Base-by-base conservation (phyloP, 768 basidiomycete species). In the Pholiota molesta region DNA sequence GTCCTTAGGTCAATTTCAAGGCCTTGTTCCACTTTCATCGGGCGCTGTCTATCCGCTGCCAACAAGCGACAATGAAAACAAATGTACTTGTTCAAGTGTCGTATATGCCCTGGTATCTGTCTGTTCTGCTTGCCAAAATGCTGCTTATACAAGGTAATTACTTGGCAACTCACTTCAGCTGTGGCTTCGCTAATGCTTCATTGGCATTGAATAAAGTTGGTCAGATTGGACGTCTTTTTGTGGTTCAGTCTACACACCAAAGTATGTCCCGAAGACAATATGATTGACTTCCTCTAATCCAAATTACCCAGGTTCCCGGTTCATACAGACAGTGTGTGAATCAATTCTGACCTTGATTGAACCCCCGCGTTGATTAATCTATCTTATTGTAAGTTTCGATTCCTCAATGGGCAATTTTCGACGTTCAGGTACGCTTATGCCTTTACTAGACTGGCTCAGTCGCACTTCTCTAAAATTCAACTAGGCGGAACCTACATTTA, bases 91-190 rank as follows among this genome's bases (percentile, higher is more conserved):
- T 62, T 74, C 71, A 23, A 66, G 66, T 13, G 71, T 72, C n/a
- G 68, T 75, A 13, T 78, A 75, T 61, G 72, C 72, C 10, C 66
- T 78, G 8, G 65, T 74, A 33, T 70, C 73, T 45, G 76, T 75
- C 21, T 78, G 77, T 62, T 71, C 62, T 19, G 69, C 67, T n/a
- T 78, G 77, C 57, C 73, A 75, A 33, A 42, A 52, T 11, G 65
- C 40, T 10, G 2, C 1, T 1, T 62, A 54, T 28, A n/a, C 26
- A 33, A 59, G 57, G 67, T 70, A 52, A 26, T 28, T 49, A 55
- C 33, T 51, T 14, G 14, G 19, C 1, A 21, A 7, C 2, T 10
- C 21, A 49, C 19, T 44, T 37, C 26, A 8, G 31, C 29, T n/a
- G 52, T 16, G 28, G 28, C 17, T 40, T 31, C 16, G 23, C 5